Base-by-base conservation (phyloP, 495 filamentous ascomycete genomes). In the Achaetomiella virescens region DNA sequence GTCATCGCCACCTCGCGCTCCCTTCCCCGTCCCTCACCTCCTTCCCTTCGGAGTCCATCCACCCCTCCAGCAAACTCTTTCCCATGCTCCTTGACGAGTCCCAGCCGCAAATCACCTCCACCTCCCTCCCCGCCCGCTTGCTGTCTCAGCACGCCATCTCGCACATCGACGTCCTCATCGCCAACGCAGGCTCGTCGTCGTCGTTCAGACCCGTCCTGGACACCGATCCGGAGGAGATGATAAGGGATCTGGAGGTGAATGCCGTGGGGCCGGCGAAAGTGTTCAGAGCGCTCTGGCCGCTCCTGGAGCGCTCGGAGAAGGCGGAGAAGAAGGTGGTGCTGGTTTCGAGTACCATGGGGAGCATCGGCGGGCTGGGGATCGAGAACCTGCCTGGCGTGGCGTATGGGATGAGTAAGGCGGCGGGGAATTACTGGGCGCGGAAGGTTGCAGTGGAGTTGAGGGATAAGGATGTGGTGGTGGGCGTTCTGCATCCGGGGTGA, bases 161-260 rank as follows among this genome's bases (percentile, higher is more conserved):
- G 7, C 38, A 61, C 18, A 53, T 83, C 24, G 75, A 82, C 61
- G 64, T 77, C n/a, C 68, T 81, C 6, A 69, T 83, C 31, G 75
- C 78, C 48, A 81, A 81, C 54, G 76, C 78, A 2, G 78, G 72
- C 7, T 62, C 74, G 8, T 55, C 58, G 2, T 21, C 54, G 18
- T 58, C 62, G 22, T 64, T 66, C 52, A 44, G 54, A 6, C n/a
- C 22, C 21, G 46, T 67, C 2, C 22, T 57, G 21, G 42, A 22
- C 1, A 63, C 62, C 9, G 17, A 42, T 1, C 35, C 37, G 6
- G 33, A 47, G 18, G 60, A 65, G 17, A 9, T 69, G 18, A 15
- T 36, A 18, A 22, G 46, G 3, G 59, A 68, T 31, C 68, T 72
- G 45, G 55, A 59, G 44, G 57, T 65, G 18, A 75, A 75, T 45